These are phyloP conservation scores for Quercus phellos DNA, from an alignment of 331 rosid species.

Conservation along the genomic window DNA sequence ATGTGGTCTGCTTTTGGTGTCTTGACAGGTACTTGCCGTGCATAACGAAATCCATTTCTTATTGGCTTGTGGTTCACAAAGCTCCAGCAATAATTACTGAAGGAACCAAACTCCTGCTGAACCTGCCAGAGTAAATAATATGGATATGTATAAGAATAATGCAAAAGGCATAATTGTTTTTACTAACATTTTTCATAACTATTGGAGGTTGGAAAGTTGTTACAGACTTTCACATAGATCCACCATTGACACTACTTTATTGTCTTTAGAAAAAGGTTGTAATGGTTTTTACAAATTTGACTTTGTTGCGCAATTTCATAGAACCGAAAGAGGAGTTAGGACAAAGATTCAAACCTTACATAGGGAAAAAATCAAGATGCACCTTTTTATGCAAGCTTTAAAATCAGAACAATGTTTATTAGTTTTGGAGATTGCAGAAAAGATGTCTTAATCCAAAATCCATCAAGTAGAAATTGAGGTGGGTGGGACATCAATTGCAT, in stretches of 20 bases:
- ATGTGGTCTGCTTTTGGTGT: conserved; percentile 80
- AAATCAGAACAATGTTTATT: not conserved
- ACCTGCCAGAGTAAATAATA: conserved; percentile 34
- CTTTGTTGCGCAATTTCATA: not conserved
- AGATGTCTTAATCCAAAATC: not conserved
- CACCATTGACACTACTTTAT: not conserved
- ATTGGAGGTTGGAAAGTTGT: no score
- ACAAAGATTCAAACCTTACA: not conserved
- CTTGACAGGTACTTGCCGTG: conserved; percentile 82
- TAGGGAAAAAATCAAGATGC: not conserved
- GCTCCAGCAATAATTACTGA: conserved; percentile 82
- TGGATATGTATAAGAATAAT: not conserved
- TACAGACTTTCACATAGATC: no score
- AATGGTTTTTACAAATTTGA: not conserved
- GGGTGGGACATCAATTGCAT: not conserved
- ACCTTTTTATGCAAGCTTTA: not conserved
- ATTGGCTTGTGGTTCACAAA: conserved; percentile 72
- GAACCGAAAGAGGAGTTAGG: not conserved
- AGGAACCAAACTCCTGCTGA: conserved; percentile 78
- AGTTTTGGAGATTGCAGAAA: not conserved
- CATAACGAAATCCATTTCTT: conserved; percentile 61
- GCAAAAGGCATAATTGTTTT: no score
- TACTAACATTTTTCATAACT: no score
- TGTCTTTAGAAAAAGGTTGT: not conserved
- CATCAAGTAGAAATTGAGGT: not conserved